Evolutionary conservation across 768 basidiomycete genomes (phyloP), one percentile per base, ranked within the genome.

Genomic region (Boletus tomentosulus): DNA sequence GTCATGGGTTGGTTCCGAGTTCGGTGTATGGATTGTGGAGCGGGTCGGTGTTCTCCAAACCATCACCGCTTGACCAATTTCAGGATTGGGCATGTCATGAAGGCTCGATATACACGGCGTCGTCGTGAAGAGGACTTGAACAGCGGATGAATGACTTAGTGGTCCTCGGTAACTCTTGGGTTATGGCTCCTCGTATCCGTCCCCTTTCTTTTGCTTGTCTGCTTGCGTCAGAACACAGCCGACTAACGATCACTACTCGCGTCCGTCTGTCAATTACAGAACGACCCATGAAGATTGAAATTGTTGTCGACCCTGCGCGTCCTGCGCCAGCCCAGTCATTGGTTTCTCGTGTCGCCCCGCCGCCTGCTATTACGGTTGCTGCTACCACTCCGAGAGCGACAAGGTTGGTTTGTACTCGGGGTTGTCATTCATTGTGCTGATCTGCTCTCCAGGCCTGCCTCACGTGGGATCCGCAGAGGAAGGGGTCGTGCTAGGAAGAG

Each of bases 241-340:
- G 59, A 66, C 68, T 71, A 60, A 68, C 51, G 56, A 62, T 65
- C 58, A 68, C 68, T 73, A 60, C 73, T 63, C 55, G 65, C 75
- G 55, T 53, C 46, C 70, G 59, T 65, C 60, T 64, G 57, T 62
- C 69, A 62, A 66, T 69, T 73, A 72, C 67, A 98, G 96, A 91
- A 80, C 90, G 91, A 61, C 90, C 92, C 24, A 97, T 98, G 94
- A 96, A 94, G 80, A 94, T 98, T 58, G 96, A 99, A 79, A 92
- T 98, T 60, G 84, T 98, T 43, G 81, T 96, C 69, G 92, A 96
- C 75, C 92, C 92, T 12, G 79, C 85, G 43, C 79, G 81, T 41
- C 75, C 86, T n/a, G 78, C 82, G 6, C 72, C 81, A 11, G 70
- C 76, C 10, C 76, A 76, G 19, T 79, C 89, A 5, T 78, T 99